These are phyloP conservation scores for Sarocladium brachiariae DNA, from an alignment of 2,329 filamentous ascomycete genomes.

Conservation along the genomic window DNA sequence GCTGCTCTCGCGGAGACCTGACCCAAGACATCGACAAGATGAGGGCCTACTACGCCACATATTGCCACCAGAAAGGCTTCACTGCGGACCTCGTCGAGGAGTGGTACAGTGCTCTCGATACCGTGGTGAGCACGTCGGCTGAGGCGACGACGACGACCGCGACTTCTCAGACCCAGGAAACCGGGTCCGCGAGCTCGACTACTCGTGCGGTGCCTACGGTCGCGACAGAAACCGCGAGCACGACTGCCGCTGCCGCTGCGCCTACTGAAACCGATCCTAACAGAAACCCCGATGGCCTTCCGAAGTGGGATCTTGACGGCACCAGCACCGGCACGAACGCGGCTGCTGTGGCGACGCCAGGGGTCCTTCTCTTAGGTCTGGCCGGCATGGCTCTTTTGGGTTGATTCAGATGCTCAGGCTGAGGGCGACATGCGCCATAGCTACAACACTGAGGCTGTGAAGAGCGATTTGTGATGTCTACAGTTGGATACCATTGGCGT, in stretches of 20 bases:
- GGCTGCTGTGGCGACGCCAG: background rate
- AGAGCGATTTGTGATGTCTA: no score
- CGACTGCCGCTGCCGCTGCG: background rate
- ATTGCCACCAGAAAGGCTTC: conserved; percentile 9
- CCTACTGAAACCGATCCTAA: background rate
- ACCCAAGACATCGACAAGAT: conserved; percentile 9
- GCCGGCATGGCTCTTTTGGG: background rate
- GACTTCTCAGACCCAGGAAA: background rate
- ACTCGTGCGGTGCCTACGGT: background rate
- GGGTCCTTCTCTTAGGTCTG: background rate
- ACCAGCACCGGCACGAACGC: no score
- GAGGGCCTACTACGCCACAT: conserved; percentile 7
- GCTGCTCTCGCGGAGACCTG: conserved; percentile 8
- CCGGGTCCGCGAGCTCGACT: background rate
- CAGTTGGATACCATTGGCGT: no score
- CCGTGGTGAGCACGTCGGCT: background rate
- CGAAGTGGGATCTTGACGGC: background rate
- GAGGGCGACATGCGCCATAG: no score
- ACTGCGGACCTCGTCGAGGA: conserved; percentile 2
- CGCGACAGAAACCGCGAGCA: background rate
- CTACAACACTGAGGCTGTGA: no score
- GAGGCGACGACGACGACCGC: background rate
- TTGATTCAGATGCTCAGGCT: no score
- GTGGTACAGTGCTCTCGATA: conserved; percentile 8
- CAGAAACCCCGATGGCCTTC: background rate